A percentile compares a stretch with the other conserved stretches of the same genome.
These are phyloP conservation scores for Hypoxylon sp. DNA, from an alignment of 2,329 filamentous ascomycete genomes.

Conservation along the genomic window DNA sequence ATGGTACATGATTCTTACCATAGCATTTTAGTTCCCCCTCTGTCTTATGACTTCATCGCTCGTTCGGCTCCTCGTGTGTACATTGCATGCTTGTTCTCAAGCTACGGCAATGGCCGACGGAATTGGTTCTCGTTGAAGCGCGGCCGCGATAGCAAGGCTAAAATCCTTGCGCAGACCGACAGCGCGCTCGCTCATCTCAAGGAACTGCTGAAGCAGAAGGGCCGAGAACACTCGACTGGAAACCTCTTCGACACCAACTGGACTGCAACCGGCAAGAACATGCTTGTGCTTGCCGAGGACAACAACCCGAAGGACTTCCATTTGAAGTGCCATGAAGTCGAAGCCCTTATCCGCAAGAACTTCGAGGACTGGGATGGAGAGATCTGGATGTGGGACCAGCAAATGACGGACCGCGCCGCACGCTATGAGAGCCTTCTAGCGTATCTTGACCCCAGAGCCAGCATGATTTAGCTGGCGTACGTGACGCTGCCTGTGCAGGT, in stretches of 20 bases:
- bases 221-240: neutral
- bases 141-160: constrained; percentile 6
- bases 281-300: neutral
- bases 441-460: neutral
- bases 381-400: neutral
- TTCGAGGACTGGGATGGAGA: neutral
- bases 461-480: neutral
- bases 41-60: neutral
- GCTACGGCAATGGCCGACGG: constrained; percentile 5
- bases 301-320: constrained; percentile 9
- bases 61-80: neutral
- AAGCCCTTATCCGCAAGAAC: neutral
- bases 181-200: constrained; percentile 1
- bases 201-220: neutral
- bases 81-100: constrained; percentile 18
- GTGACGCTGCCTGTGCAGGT: neutral
- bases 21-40: neutral
- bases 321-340: neutral
- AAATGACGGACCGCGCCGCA: neutral
- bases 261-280: neutral
- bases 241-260: neutral
- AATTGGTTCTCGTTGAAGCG: constrained; percentile 12
- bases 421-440: neutral
- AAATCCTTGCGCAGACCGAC: neutral
- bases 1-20: constrained; percentile 3